Percentiles rank a stretch among this genome's conserved stretches.
Conservation (phyloP, 768 basidiomycete species). For the Suillus subluteus region DNA sequence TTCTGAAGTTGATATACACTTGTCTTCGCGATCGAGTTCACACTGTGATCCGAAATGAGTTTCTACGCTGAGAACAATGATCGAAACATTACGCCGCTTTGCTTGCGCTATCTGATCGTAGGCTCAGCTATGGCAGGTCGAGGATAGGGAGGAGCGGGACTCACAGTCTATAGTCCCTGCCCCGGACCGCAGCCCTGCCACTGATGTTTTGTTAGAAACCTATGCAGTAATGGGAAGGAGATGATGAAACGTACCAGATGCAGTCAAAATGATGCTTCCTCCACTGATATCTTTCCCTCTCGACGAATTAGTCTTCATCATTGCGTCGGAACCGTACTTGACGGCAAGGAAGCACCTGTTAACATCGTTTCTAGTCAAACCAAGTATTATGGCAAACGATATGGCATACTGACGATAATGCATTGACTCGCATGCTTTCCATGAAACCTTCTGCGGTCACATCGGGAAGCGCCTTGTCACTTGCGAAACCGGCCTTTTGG, state of each 20-base stretch:
- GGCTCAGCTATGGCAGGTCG: slow-evolving; percentile 19
- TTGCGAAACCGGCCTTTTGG: slow-evolving; percentile 68
- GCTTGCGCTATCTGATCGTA: slow-evolving; percentile 76
- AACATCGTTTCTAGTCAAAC: slow-evolving; percentile 10
- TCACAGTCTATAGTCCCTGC: slow-evolving; percentile 83
- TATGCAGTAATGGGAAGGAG: not conserved
- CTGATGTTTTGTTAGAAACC: slow-evolving; percentile 40
- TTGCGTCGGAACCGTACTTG: slow-evolving; percentile 83
- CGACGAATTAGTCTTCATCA: slow-evolving; percentile 68
- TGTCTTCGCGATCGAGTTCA: slow-evolving; percentile 88
- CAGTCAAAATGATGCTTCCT: slow-evolving; percentile 88
- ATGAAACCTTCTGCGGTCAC: slow-evolving; percentile 70
- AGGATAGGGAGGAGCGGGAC: slow-evolving; percentile 25
- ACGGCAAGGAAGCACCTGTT: slow-evolving; percentile 85
- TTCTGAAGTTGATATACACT: slow-evolving; percentile 78
- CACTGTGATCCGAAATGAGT: slow-evolving; percentile 47
- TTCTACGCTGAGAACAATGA: slow-evolving; percentile 4
- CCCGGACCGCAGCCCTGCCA: slow-evolving; percentile 82
- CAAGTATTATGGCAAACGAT: slow-evolving; percentile 11
- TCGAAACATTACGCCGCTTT: slow-evolving; percentile 75
- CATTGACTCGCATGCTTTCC: slow-evolving; percentile 78
- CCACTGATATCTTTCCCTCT: slow-evolving; percentile 69
- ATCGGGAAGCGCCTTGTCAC: slow-evolving; percentile 46
- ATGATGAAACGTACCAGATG: slow-evolving; percentile 59
- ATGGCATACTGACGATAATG: slow-evolving; percentile 50